A percentile compares a stretch with the other conserved stretches of the same genome.
These are phyloP conservation scores for Dendrobium catenatum DNA, from an alignment of 106 monocot genomes.

Conservation along the genomic window DNA sequence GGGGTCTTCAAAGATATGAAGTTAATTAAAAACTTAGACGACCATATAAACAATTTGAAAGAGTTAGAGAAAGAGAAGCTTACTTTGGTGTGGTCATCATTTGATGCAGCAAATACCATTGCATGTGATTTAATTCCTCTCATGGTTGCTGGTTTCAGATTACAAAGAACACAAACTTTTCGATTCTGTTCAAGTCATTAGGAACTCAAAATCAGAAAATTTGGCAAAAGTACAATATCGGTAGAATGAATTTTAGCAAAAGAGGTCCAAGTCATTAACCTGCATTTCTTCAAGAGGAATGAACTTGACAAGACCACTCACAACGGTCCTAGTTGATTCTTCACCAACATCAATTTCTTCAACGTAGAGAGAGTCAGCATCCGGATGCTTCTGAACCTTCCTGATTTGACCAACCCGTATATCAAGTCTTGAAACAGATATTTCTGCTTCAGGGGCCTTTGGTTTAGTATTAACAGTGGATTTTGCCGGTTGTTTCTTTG, in stretches of 20 bases:
- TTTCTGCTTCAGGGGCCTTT: constrained; percentile 56
- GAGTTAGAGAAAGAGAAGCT: background rate
- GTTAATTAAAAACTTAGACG: background rate
- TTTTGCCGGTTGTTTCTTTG: constrained; percentile 56
- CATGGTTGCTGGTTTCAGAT: constrained; percentile 93
- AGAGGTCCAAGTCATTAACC: constrained; percentile 25
- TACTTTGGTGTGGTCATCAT: constrained; percentile 74
- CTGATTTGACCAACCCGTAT: constrained; percentile 82
- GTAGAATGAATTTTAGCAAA: background rate
- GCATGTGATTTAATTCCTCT: constrained; percentile 96
- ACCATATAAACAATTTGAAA: background rate
- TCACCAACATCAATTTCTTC: constrained; percentile 99
- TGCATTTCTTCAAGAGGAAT: constrained; percentile 96
- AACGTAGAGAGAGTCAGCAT: constrained; percentile 93
- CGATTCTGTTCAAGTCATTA: constrained; percentile 54
- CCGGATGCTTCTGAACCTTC: constrained; percentile 86
- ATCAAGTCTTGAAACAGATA: constrained; percentile 72
- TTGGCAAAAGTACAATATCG: background rate
- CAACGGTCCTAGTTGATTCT: constrained; percentile 67
- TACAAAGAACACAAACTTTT: constrained; percentile 93
- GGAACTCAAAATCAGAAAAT: background rate
- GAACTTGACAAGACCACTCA: constrained; percentile 90
- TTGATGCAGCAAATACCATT: constrained; percentile 92
- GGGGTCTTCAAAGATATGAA: background rate
- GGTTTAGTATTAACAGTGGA: constrained; percentile 37